Conservation (phyloP, 2,329 filamentous ascomycete species). For the Fusarium sp. region DNA sequence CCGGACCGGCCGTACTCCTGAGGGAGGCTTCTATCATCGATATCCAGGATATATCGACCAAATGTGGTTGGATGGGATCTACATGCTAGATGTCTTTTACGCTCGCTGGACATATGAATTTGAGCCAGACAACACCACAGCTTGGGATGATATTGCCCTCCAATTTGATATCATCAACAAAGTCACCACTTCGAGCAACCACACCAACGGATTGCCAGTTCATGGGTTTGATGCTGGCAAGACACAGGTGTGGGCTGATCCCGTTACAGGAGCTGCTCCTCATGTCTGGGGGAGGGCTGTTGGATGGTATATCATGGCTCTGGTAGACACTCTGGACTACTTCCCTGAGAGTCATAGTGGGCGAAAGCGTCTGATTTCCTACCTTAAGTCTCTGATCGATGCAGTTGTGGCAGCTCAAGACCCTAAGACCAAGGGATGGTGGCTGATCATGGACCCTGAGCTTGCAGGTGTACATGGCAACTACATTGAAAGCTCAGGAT, state of each 20-base stretch:
- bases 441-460: constrained; percentile 24
- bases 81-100: constrained; percentile 36
- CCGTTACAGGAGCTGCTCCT: constrained; percentile 27
- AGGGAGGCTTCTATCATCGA: constrained; percentile 33
- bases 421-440: constrained; percentile 24
- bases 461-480: constrained; percentile 13
- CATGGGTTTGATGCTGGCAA: constrained; percentile 33
- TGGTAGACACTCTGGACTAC: constrained; percentile 31
- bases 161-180: constrained; percentile 30
- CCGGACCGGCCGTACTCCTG: constrained; percentile 26
- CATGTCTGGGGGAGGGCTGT: constrained; percentile 36
- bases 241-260: constrained; percentile 34
- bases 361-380: constrained; percentile 17
- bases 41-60: constrained; percentile 42
- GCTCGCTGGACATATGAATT: constrained; percentile 35
- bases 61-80: constrained; percentile 37
- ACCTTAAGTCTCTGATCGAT: constrained; percentile 18
- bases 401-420: constrained; percentile 31
- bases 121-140: constrained; percentile 29
- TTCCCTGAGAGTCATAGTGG: constrained; percentile 28
- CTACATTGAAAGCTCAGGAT: constrained; percentile 28
- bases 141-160: constrained; percentile 35
- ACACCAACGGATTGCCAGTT: constrained; percentile 25
- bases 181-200: constrained; percentile 4
- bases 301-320: constrained; percentile 38